Evolutionary conservation across 2,329 filamentous ascomycete species (phyloP).

Genomic region (Alternaria sp.): DNA sequence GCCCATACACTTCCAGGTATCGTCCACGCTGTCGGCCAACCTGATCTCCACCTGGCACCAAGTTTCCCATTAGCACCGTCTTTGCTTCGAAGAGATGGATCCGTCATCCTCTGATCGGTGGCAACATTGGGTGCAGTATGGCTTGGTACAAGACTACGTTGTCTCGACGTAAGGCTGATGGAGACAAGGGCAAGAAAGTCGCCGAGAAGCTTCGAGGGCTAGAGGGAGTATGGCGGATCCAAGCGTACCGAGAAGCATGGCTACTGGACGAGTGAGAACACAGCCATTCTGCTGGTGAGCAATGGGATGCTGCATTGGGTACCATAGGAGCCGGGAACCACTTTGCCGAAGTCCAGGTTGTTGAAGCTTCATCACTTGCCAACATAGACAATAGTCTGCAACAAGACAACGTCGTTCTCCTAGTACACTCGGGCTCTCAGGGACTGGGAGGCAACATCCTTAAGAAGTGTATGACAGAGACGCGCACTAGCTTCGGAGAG

Average conservation of each 20-base stretch:
- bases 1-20: constrained; percentile 48
- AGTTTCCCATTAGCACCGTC: constrained; percentile 51
- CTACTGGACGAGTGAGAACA: constrained; percentile 25
- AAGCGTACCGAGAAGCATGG: constrained; percentile 41
- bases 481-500: constrained; percentile 37
- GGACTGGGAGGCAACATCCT: constrained; percentile 49
- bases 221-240: constrained; percentile 47
- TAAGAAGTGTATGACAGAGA: constrained; percentile 37
- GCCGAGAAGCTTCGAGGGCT: constrained; percentile 48
- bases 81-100: constrained; percentile 49
- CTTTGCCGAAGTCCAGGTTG: constrained; percentile 52
- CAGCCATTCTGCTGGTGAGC: constrained; percentile 37
- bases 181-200: constrained; percentile 46
- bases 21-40: constrained; percentile 46
- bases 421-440: constrained; percentile 51
- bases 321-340: constrained; percentile 53
- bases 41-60: constrained; percentile 50
- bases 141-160: constrained; percentile 50
- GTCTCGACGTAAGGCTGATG: constrained; percentile 41
- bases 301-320: constrained; percentile 47
- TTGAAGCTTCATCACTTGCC: constrained; percentile 36
- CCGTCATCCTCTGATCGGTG: constrained; percentile 51
- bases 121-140: constrained; percentile 54
- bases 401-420: constrained; percentile 46
- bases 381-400: constrained; percentile 22